These are phyloP conservation scores for Mucor mucedo DNA, from an alignment of 371 early-diverging fungal species.

Conservation along the genomic window DNA sequence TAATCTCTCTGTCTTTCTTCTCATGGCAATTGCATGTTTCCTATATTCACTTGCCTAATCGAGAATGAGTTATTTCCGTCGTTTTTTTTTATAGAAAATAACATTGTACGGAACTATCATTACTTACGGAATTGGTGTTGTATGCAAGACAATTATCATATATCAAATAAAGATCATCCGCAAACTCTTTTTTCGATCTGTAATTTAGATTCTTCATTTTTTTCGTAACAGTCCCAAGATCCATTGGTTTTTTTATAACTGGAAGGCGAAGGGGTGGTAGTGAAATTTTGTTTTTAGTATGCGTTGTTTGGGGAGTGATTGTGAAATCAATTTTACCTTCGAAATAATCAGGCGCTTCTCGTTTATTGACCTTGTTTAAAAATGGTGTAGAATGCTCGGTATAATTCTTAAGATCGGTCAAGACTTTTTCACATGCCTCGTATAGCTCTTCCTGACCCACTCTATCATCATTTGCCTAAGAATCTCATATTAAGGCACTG, in stretches of 20 bases:
- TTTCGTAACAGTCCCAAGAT: slow-evolving; percentile 86
- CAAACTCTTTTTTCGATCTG: slow-evolving; percentile 79
- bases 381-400: slow-evolving; percentile 89
- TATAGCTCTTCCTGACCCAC: slow-evolving; percentile 94
- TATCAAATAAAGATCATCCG: slow-evolving; percentile 80
- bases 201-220: slow-evolving; percentile 78
- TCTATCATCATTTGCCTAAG: slow-evolving; percentile 75
- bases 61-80: background rate
- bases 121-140: slow-evolving; percentile 67
- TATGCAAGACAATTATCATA: slow-evolving; percentile 85
- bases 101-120: too few relatives aligned
- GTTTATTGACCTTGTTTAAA: slow-evolving; percentile 87
- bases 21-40: slow-evolving; percentile 85
- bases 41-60: slow-evolving; percentile 74
- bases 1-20: slow-evolving; percentile 73
- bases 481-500: too few relatives aligned
- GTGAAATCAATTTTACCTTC: slow-evolving; percentile 50
- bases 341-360: slow-evolving; percentile 96
- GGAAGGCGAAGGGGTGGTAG: background rate
- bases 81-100: too few relatives aligned
- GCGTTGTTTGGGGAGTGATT: too few relatives aligned
- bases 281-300: too few relatives aligned
- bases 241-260: slow-evolving; percentile 95
- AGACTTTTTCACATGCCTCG: slow-evolving; percentile 84
- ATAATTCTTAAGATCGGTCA: slow-evolving; percentile 81